Conservation (phyloP, 768 basidiomycete species). For the Cystobasidium onofrii region DNA sequence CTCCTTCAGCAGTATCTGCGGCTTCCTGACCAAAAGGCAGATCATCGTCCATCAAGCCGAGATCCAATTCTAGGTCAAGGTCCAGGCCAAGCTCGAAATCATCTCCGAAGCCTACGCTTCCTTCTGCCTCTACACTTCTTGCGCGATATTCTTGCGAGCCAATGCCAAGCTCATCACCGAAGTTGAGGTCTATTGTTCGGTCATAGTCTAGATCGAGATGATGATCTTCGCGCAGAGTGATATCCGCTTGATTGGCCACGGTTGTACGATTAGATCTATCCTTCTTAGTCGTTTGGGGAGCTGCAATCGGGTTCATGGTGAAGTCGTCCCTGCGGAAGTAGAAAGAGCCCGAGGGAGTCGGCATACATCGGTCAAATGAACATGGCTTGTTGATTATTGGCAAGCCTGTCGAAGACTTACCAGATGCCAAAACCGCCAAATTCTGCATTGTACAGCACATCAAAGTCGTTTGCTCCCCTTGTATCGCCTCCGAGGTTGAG, state of each 20-base stretch:
- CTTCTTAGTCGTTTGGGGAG: not conserved
- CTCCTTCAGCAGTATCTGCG: conserved; percentile 32
- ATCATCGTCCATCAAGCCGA: conserved; percentile 72
- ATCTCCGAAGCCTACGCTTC: conserved; percentile 66
- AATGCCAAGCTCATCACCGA: conserved; percentile 71
- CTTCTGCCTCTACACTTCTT: conserved; percentile 50
- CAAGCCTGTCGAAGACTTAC: conserved; percentile 46
- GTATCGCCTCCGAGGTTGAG: conserved; percentile 49
- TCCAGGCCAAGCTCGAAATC: conserved; percentile 72
- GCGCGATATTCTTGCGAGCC: conserved; percentile 71
- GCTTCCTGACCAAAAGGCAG: conserved; percentile 43
- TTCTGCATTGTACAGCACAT: conserved; percentile 42
- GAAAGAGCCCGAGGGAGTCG: conserved; percentile 60
- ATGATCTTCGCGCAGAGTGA: conserved; percentile 64
- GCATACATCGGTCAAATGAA: conserved; percentile 9
- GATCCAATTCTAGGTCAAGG: conserved; percentile 52
- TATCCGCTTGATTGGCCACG: conserved; percentile 75
- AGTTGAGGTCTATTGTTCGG: conserved; percentile 42
- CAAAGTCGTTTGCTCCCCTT: conserved; percentile 57
- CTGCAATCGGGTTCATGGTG: conserved; percentile 44
- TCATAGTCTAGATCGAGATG: conserved; percentile 52
- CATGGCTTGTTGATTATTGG: not conserved
- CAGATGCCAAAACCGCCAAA: conserved; percentile 39
- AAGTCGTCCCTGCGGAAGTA: conserved; percentile 51
- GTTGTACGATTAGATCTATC: conserved; percentile 21